phyloP scores from a whole-genome alignment of 202 grass and related monocot species.

The Dendrocalamus latiflorus region DNA sequence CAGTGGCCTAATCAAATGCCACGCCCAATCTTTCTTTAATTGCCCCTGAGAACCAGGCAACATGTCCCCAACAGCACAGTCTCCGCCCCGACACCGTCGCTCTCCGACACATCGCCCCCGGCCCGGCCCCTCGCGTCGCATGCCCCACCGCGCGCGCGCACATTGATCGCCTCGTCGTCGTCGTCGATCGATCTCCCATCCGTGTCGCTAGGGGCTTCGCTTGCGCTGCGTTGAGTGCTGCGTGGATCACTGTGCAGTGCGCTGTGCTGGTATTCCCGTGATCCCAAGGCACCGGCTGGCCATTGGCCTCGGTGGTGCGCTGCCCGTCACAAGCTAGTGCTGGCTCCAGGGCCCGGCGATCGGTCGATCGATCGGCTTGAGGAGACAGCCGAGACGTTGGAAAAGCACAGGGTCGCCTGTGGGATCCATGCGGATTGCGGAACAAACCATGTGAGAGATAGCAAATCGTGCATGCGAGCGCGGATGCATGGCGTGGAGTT shows the following conservation, averaged over 20 bases:
- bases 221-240: not conserved
- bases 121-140: not conserved
- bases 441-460: conserved; percentile 41
- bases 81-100: conserved; percentile 36
- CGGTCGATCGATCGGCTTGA: not conserved
- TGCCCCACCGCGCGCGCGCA: not conserved
- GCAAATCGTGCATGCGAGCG: not conserved
- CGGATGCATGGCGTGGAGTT: not conserved
- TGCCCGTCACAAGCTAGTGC: not conserved
- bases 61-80: conserved; percentile 14
- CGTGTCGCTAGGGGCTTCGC: no score
- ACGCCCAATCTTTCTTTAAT: not conserved
- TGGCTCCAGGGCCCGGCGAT: not conserved
- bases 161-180: not conserved
- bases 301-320: not conserved
- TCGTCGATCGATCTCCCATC: not conserved
- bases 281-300: not conserved
- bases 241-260: not conserved
- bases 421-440: not conserved
- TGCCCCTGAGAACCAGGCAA: not conserved
- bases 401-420: not conserved
- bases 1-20: not conserved
- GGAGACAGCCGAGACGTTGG: not conserved
- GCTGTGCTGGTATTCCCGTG: not conserved
- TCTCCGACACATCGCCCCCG: conserved; percentile 7